Evolutionary conservation across 2,329 filamentous ascomycete species (phyloP).

Genomic region (Xylaria sp.): DNA sequence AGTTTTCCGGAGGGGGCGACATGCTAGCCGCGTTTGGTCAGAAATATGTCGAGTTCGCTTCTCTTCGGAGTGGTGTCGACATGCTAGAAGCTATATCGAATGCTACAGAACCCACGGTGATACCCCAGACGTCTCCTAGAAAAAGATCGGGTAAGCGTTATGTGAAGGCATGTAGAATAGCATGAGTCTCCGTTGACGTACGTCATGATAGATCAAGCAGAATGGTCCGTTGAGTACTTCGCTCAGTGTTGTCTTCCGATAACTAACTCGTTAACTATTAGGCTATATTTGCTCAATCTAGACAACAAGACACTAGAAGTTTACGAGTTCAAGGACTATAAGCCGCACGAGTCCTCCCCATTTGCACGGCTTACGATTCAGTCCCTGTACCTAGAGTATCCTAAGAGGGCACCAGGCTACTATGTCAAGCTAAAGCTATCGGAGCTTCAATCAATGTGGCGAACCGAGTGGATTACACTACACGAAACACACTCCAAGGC

Average conservation of each 20-base stretch:
- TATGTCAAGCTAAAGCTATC: slow-evolving; percentile 33
- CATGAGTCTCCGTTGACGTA: slow-evolving; percentile 6
- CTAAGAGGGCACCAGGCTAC: slow-evolving; percentile 27
- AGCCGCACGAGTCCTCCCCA: background rate
- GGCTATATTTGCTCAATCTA: slow-evolving; percentile 37
- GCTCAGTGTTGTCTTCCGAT: background rate
- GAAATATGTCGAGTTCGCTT: slow-evolving; percentile 12
- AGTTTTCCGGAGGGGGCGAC: background rate
- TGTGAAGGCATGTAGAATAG: background rate
- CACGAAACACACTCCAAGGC: slow-evolving; percentile 20
- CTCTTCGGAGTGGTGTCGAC: slow-evolving; percentile 13
- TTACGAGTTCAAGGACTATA: slow-evolving; percentile 30
- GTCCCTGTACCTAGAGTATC: slow-evolving; percentile 13
- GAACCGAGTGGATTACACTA: slow-evolving; percentile 23
- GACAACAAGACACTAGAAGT: slow-evolving; percentile 32
- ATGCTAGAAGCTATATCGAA: slow-evolving; percentile 34
- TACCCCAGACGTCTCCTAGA: slow-evolving; percentile 27
- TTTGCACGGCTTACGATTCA: slow-evolving; percentile 17
- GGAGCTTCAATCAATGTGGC: slow-evolving; percentile 30
- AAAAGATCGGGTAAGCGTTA: slow-evolving; percentile 25
- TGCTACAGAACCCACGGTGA: slow-evolving; percentile 22
- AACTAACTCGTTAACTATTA: slow-evolving; percentile 7
- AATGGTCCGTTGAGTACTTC: slow-evolving; percentile 24
- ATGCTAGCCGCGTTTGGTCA: slow-evolving; percentile 17
- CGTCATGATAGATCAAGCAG: slow-evolving; percentile 24